phyloP scores from a whole-genome alignment of 106 monocot genomes.

The Phalaenopsis aphrodite region DNA sequence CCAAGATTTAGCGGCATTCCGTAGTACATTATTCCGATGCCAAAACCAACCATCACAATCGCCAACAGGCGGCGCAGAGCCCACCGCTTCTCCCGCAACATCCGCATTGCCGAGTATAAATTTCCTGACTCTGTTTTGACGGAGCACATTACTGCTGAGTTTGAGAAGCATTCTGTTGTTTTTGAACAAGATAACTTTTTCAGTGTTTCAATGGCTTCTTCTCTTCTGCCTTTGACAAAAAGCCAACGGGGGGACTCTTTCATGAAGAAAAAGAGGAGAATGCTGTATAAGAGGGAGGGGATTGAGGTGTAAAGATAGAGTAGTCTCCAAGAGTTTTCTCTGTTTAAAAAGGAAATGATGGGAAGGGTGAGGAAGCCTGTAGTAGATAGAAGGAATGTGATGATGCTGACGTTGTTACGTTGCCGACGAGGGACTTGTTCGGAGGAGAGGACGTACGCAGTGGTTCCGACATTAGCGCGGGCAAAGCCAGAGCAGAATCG shows the following conservation, averaged over 20 bases:
- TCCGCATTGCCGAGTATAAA: constrained; percentile 49
- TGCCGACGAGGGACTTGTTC: not conserved
- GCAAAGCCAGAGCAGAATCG: no score
- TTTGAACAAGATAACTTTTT: not conserved
- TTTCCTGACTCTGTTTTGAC: constrained; percentile 1
- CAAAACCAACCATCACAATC: constrained; percentile 46
- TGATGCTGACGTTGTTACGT: not conserved
- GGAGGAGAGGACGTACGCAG: not conserved
- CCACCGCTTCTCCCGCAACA: not conserved
- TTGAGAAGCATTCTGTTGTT: not conserved
- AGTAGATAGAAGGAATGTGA: not conserved
- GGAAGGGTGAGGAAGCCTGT: not conserved
- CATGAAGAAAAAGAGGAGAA: not conserved
- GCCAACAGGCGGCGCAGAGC: constrained; percentile 34
- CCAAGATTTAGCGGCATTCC: constrained; percentile 35
- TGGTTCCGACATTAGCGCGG: not conserved
- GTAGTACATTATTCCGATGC: constrained; percentile 55
- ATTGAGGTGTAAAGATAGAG: not conserved
- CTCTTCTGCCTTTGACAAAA: not conserved
- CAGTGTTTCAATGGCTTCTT: not conserved
- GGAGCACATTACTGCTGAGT: not conserved
- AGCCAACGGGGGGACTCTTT: not conserved
- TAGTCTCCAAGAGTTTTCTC: not conserved
- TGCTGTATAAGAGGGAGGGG: not conserved
- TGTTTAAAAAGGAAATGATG: not conserved